These are phyloP conservation scores for Dovyalis caffra DNA, from an alignment of 345 rosid genomes.

Conservation along the genomic window DNA sequence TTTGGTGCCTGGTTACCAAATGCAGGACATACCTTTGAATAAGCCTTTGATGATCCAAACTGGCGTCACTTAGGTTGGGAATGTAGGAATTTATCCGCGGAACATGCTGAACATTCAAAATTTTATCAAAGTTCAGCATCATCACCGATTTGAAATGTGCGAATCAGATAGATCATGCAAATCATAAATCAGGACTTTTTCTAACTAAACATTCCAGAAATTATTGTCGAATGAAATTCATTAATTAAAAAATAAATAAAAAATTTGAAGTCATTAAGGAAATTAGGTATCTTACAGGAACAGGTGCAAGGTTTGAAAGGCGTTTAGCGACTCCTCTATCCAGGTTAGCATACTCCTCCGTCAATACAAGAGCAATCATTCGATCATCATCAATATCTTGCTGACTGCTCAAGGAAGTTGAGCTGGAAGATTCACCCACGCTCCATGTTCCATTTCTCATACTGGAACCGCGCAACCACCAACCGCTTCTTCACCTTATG, in stretches of 20 bases:
- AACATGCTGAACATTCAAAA: slow-evolving; percentile 54
- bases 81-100: slow-evolving; percentile 78
- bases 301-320: slow-evolving; percentile 72
- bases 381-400: slow-evolving; percentile 74
- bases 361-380: slow-evolving; percentile 75
- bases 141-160: no score
- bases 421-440: slow-evolving; percentile 71
- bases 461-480: not conserved
- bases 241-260: not conserved
- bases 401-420: slow-evolving; percentile 78
- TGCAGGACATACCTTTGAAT: slow-evolving; percentile 57
- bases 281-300: slow-evolving; percentile 47
- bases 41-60: slow-evolving; percentile 89
- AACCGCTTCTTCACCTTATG: not conserved
- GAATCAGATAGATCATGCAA: slow-evolving; percentile 4
- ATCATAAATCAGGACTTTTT: not conserved
- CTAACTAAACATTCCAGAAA: not conserved
- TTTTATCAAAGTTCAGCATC: slow-evolving; percentile 16
- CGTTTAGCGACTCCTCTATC: slow-evolving; percentile 80
- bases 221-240: not conserved
- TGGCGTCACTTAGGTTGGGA: slow-evolving; percentile 74
- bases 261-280: not conserved
- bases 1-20: slow-evolving; percentile 6
- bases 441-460: slow-evolving; percentile 44
- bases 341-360: slow-evolving; percentile 74